A percentile compares a stretch with the other conserved stretches of the same genome.
Conservation (phyloP, 2,329 filamentous ascomycete species). For the Exophiala sp. region DNA sequence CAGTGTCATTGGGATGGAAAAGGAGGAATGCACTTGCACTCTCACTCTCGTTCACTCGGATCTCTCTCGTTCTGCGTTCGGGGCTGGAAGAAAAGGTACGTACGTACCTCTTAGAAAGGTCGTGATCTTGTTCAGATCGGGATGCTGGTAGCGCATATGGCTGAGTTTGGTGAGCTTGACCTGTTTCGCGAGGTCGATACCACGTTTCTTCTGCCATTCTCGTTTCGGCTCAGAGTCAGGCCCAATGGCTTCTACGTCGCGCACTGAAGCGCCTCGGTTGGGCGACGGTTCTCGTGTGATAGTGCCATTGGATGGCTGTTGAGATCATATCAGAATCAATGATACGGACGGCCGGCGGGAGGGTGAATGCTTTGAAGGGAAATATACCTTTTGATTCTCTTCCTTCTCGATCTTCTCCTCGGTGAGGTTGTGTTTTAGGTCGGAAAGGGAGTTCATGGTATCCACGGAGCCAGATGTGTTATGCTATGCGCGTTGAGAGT, state of each 20-base stretch:
- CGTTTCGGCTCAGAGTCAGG: constrained; percentile 20
- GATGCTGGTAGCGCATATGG: constrained; percentile 52
- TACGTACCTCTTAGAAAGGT: constrained; percentile 37
- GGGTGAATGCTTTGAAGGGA: too few species aligned
- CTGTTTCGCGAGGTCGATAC: constrained; percentile 42
- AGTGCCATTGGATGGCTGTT: constrained; percentile 14
- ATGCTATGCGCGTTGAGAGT: too few species aligned
- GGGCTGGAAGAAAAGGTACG: too few species aligned
- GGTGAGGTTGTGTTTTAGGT: constrained; percentile 27
- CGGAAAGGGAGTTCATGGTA: constrained; percentile 21
- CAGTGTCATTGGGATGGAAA: too few species aligned
- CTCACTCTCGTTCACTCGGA: too few species aligned
- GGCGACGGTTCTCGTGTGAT: constrained; percentile 27
- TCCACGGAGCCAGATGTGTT: too few species aligned
- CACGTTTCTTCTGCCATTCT: constrained; percentile 26
- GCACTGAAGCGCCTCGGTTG: constrained; percentile 27
- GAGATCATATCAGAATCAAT: neutral
- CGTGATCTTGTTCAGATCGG: constrained; percentile 45
- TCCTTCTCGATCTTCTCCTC: constrained; percentile 21
- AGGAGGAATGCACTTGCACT: too few species aligned
- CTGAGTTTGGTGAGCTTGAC: constrained; percentile 45
- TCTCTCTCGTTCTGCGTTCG: too few species aligned
- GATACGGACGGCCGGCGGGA: too few species aligned
- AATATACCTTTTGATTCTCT: constrained; percentile 3
- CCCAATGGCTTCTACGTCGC: constrained; percentile 25